phyloP scores from a whole-genome alignment of 192 early-diverging fungal species.

The Funneliformis mosseae region DNA sequence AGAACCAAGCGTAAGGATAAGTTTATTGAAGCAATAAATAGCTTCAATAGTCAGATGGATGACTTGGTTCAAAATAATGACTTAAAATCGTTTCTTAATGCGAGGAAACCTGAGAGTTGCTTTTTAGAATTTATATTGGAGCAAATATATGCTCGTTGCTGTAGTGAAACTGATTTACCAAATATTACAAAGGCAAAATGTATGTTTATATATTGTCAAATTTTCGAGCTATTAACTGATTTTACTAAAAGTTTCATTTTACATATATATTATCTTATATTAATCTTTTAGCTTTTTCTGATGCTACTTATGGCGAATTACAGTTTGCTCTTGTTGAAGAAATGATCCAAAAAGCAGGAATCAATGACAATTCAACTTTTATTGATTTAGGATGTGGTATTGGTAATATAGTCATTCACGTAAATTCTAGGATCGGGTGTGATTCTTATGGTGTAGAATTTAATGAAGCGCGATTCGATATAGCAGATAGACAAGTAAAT shows the following conservation, averaged over 20 bases:
- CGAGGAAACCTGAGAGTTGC: background rate
- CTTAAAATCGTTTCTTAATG: background rate
- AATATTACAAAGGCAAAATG: background rate
- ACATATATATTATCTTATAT: background rate
- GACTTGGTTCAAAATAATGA: background rate
- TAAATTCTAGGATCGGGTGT: constrained; percentile 86
- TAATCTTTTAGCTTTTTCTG: background rate
- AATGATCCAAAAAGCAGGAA: constrained; percentile 70
- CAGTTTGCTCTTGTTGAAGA: constrained; percentile 80
- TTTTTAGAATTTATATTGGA: background rate
- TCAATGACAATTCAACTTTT: constrained; percentile 75
- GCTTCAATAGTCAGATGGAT: background rate
- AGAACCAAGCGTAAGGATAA: background rate
- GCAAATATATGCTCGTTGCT: background rate
- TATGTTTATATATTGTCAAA: background rate
- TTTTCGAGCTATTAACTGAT: background rate
- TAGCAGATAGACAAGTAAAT: constrained; percentile 74
- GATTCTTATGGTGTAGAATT: constrained; percentile 88
- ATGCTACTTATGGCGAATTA: constrained; percentile 85
- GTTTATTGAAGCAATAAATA: background rate
- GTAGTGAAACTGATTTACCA: background rate
- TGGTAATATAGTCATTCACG: constrained; percentile 96
- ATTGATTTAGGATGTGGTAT: constrained; percentile 94
- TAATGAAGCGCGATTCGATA: constrained; percentile 79
- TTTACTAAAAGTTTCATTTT: background rate